Percentiles rank a stretch among this genome's conserved stretches.
Evolutionary conservation across 2,329 filamentous ascomycete species (phyloP).

Genomic region (Achaetomium macrosporum): DNA sequence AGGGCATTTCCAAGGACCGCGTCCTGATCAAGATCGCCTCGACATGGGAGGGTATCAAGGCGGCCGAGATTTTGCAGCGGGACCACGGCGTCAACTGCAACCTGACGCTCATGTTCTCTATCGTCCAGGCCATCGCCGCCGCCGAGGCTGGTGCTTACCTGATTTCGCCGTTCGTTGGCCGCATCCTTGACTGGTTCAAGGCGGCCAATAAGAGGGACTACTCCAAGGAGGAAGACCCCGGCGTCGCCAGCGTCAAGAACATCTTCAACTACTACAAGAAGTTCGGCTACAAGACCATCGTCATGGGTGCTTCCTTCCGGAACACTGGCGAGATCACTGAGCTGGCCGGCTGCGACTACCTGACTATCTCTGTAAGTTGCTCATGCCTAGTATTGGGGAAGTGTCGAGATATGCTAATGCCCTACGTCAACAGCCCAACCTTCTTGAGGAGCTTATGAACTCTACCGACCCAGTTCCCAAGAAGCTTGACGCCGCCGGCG

Average conservation of each 20-base stretch:
- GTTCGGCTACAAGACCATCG: constrained; percentile 96
- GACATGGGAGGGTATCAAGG: constrained; percentile 99
- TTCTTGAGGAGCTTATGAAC: constrained; percentile 91
- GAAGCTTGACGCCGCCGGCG: constrained; percentile 76
- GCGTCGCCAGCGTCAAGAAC: constrained; percentile 84
- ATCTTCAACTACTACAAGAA: constrained; percentile 99
- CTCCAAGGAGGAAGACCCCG: constrained; percentile 83
- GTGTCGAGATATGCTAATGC: constrained; percentile 1
- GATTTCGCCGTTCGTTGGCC: constrained; percentile 98
- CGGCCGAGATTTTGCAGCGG: constrained; percentile 90
- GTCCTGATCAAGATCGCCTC: constrained; percentile 98
- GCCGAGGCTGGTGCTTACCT: constrained; percentile 95
- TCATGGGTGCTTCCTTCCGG: constrained; percentile 99
- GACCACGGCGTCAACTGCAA: constrained; percentile 98
- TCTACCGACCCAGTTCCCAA: constrained; percentile 74
- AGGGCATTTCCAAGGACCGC: constrained; percentile 88
- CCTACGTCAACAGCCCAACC: constrained; percentile 58
- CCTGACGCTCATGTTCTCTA: constrained; percentile 97
- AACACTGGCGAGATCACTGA: constrained; percentile 96
- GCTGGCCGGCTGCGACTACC: constrained; percentile 95
- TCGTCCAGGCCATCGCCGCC: constrained; percentile 87
- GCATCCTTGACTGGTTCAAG: constrained; percentile 99
- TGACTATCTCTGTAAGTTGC: constrained; percentile 80
- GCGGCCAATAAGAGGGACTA: constrained; percentile 90
- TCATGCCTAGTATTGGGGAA: neutral